phyloP scores from a whole-genome alignment of 257 asterid species.

The Solanum neorickii region DNA sequence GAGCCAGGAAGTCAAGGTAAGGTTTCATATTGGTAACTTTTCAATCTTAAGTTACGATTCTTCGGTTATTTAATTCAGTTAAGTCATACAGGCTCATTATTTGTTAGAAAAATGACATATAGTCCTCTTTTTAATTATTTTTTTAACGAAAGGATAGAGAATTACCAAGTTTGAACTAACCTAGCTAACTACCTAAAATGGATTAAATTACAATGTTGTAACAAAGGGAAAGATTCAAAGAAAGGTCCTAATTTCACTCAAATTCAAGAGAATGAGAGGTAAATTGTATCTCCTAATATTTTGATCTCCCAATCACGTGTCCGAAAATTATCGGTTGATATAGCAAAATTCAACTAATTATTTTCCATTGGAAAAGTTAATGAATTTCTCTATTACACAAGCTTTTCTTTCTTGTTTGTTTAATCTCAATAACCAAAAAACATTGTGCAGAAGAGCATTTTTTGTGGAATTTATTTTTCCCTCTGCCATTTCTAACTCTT shows the following conservation, averaged over 20 bases:
- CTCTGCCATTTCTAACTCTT: background rate
- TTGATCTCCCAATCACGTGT: slow-evolving; percentile 1
- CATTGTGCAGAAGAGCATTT: background rate
- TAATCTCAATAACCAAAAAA: background rate
- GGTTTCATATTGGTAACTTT: background rate
- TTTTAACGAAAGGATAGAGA: background rate
- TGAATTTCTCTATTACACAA: background rate
- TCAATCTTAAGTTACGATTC: background rate
- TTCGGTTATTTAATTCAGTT: background rate
- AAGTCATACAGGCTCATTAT: background rate
- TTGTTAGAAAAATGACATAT: background rate
- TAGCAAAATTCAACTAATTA: background rate
- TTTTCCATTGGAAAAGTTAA: background rate
- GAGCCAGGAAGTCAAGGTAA: background rate
- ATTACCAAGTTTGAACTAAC: background rate
- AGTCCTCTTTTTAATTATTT: background rate
- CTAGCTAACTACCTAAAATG: background rate
- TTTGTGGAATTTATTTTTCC: background rate
- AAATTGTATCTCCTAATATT: background rate
- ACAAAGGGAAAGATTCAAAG: background rate
- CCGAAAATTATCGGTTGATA: background rate
- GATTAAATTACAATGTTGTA: background rate
- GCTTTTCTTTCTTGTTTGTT: background rate
- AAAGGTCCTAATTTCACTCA: background rate
- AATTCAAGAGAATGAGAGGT: background rate